Base-by-base conservation (phyloP, 2,329 filamentous ascomycete species). In the Ciborinia camelliae region DNA sequence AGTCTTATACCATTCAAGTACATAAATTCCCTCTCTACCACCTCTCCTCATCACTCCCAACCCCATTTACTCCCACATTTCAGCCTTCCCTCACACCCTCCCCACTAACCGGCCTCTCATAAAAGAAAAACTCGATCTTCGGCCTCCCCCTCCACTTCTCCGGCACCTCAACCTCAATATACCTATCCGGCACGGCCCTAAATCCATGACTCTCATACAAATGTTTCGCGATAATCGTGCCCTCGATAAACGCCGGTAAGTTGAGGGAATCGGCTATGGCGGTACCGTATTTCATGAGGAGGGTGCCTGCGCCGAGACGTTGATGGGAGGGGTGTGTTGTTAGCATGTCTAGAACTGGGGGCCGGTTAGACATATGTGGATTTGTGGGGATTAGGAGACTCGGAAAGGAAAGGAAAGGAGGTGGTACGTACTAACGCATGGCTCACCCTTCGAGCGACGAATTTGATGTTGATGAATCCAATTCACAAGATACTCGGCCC, bases 281-380 rank as follows among this genome's bases (percentile, higher is more conserved):
- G 1, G 74, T 74, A 8, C 78, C 77, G 75, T 76, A 79, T 28
- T 73, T 68, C 37, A 79, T 72, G 35, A 79, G 69, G 43, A 77
- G 69, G 41, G 71, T 72, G 1, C 77, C 77, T 1, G 75, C 71
- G 4, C 78, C 78, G 41, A 75, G 74, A 3, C 73, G 71, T 52
- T 78, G 75, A 51, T 74, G 75, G 1, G 73, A 71, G 1, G 78
- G 77, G 39, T 74, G 68, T 2, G 75, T 77, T 63, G 75, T 73
- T 51, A 76, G 67, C 4, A 75, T 74, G 28, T 76, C 71, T 2
- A 78, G 72, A 32, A 75, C 76, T 47, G 10, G 5, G n/a, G 10
- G 18, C n/a, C n/a, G 37, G 20, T 59, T 63, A 60, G 51, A 4
- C n/a, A n/a, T n/a, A 12, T 39, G 45, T 23, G 28, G 5, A 32